Base-by-base conservation (phyloP, 2,329 filamentous ascomycete genomes). In the Aspergillus amoenus region DNA sequence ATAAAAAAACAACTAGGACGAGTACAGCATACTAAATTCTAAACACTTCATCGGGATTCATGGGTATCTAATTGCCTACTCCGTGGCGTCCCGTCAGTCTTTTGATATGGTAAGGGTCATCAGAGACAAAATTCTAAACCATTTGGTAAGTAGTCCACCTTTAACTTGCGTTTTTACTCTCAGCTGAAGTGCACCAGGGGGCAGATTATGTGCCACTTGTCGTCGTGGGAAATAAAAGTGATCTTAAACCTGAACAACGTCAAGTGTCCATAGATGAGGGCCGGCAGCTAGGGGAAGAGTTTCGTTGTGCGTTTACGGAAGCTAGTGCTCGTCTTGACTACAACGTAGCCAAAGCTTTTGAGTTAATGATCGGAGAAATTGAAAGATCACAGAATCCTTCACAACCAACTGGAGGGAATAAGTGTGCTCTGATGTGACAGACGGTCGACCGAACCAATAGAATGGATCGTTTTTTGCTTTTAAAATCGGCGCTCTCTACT, bases 11-110 rank as follows among this genome's bases (percentile, higher is more conserved):
- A 44, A 56, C 58, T 70, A 94, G 88, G 94, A 99, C 81, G 94
- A 99, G 78, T 99, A 99, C 81, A 96, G 91, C 72, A 97, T 97
- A 64, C 82, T 99, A 61, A 97, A 97, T 77, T 96, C 91, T 61
- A 97, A 97, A 80, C 93, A 97, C 74, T 97, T 97, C 70, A 97
- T 99, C 74, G 94, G 94, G 62, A 97, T 97, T 65, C 94, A 99
- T 79, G 94, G 94, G 56, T 99, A 97, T 76, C 92, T 99, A 84
- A 88, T 99, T 59, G 93, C 97, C 48, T 99, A 99, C 78, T 96
- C 93, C n/a, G 93, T 99, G 49, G 90, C 90, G 21, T 96, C 91
- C 47, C 87, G 91, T 70, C 90, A 94, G 67, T 96, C 92, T 9
- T 97, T 97, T 71, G 94, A 99, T 74, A 99, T 97, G 93, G 89